Evolutionary conservation across 768 basidiomycete species (phyloP).

Genomic region (Lentinula edodes): DNA sequence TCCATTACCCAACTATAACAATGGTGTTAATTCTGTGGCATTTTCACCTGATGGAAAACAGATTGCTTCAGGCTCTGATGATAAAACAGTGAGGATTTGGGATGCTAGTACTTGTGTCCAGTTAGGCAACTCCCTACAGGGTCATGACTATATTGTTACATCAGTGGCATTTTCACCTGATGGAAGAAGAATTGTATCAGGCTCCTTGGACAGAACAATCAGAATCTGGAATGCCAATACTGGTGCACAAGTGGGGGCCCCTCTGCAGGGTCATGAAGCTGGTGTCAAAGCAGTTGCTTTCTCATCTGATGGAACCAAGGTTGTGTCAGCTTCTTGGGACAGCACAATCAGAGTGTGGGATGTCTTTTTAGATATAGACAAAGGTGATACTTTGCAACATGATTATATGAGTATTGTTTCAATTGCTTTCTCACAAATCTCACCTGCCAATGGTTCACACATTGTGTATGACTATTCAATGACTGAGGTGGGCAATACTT

Average conservation of each 20-base stretch:
- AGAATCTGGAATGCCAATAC: not conserved
- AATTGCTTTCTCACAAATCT: too few species aligned
- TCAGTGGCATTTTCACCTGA: not conserved
- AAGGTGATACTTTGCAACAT: not conserved
- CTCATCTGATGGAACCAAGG: not conserved
- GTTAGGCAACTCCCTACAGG: not conserved
- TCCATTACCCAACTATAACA: not conserved
- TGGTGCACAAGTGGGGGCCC: not conserved
- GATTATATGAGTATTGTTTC: not conserved
- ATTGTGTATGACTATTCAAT: too few species aligned
- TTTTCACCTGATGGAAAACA: not conserved
- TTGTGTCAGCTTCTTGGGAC: too few species aligned
- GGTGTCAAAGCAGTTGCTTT: not conserved
- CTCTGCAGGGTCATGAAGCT: not conserved
- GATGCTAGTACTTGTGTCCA: not conserved
- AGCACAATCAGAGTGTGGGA: too few species aligned
- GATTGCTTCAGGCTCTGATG: not conserved
- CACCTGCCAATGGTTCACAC: too few species aligned
- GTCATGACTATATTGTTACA: not conserved
- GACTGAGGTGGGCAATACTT: too few species aligned
- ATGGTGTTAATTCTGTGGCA: not conserved
- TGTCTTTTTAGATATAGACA: too few species aligned
- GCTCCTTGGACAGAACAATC: not conserved
- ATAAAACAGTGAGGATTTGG: not conserved
- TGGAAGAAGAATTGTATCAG: not conserved